A percentile compares a stretch with the other conserved stretches of the same genome.
Evolutionary conservation across 192 early-diverging fungal species (phyloP).

Genomic region (Coemansia sp.): DNA sequence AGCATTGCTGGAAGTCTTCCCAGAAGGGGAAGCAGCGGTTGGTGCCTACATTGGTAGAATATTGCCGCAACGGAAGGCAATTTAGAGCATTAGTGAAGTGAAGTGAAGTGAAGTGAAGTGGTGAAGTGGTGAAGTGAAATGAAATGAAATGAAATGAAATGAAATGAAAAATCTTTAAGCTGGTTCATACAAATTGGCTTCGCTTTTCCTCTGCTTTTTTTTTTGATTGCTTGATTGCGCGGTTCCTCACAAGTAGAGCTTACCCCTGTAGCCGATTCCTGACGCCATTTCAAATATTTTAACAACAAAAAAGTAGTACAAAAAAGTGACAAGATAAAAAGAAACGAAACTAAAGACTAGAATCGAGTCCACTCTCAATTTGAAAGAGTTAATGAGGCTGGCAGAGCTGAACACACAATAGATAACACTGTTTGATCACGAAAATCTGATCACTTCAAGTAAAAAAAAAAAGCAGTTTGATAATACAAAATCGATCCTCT

Average conservation of each 20-base stretch:
- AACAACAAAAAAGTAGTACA: neutral
- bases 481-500: too few relatives aligned
- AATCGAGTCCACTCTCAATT: too few relatives aligned
- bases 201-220: neutral
- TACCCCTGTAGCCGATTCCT: conserved; percentile 51
- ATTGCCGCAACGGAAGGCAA: neutral
- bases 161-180: neutral
- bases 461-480: too few relatives aligned
- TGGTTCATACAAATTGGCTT: neutral
- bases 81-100: too few relatives aligned
- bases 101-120: too few relatives aligned
- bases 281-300: conserved; percentile 45
- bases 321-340: neutral
- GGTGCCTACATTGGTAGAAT: conserved; percentile 58
- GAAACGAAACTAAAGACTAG: neutral
- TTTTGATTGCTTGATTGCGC: neutral
- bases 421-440: too few relatives aligned
- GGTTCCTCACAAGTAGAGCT: neutral
- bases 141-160: neutral
- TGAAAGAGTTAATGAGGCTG: too few relatives aligned
- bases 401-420: too few relatives aligned
- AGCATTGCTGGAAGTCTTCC: conserved; percentile 96
- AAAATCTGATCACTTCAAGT: too few relatives aligned
- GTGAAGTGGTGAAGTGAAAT: neutral
- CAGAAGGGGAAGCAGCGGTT: conserved; percentile 95